Evolutionary conservation across 768 basidiomycete species (phyloP), one percentile per base, ranked within the genome.

Genomic region (Lyophyllum semitale): DNA sequence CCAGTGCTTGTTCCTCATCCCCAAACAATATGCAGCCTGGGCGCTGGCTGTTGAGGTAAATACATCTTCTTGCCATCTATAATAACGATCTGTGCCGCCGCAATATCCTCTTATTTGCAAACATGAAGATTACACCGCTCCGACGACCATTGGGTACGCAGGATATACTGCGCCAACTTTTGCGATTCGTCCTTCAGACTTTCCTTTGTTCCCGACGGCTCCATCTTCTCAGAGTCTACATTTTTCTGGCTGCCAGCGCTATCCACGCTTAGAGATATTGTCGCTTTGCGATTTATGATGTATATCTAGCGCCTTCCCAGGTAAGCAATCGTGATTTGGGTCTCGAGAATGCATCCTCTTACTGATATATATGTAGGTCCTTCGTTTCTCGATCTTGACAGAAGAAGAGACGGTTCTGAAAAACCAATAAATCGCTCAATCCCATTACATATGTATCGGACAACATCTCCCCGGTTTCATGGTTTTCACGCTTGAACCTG

Each of bases 181-280:
- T 63, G 40, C 70, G 66, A 5, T 61, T 71, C 51, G 51, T 70
- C 48, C 27, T 65, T 27, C 67, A 66, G 43, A 71, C 71, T 18
- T 59, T 70, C 45, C 54, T 60, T 37, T 71, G 67, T 56, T 62
- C 65, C 18, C 66, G 63, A 45, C 62, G 61, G 42, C 33, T 68
- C 49, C 61, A 54, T 26, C 62, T 71, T 18, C 65, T 71, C 13
- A 63, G 67, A n/a, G 45, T 71, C 54, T 64, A 58, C 51, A 58
- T 65, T 18, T 62, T 69, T 44, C 29, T 71, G 27, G 40, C 64
- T 38, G 57, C n/a, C n/a, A n/a, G 58, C 15, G 49, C 59, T 33
- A 48, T 63, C 27, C 44, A 57, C 15, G 22, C 18, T 18, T 54
- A 44, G 33, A 13, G 29, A 32, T 26, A 51, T 38, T 18, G 15